phyloP scores from a whole-genome alignment of 2,329 filamentous ascomycete genomes.

The Claviceps monticola region DNA sequence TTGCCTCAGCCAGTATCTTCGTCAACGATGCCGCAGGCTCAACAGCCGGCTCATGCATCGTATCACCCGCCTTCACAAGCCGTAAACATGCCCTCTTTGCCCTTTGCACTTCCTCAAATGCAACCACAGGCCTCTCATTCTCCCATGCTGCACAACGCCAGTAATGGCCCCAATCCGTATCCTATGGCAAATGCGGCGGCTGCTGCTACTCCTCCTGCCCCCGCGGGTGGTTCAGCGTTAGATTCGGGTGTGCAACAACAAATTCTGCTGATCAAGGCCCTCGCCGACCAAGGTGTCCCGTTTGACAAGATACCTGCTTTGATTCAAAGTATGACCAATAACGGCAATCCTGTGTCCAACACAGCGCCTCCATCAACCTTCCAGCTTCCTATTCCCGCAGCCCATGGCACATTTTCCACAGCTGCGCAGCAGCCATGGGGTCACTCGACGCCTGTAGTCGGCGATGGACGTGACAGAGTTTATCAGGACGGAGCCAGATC shows the following conservation, averaged over 20 bases:
- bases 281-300: constrained; percentile 61
- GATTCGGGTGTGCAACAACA: constrained; percentile 53
- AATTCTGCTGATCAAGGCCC: constrained; percentile 58
- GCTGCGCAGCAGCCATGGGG: constrained; percentile 20
- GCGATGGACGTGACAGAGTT: constrained; percentile 41
- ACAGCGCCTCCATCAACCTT: constrained; percentile 19
- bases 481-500: constrained; percentile 49
- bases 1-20: constrained; percentile 19
- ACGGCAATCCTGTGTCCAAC: constrained; percentile 19
- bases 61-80: constrained; percentile 37
- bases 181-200: constrained; percentile 20
- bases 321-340: constrained; percentile 38
- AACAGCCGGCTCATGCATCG: constrained; percentile 16
- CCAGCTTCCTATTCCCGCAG: constrained; percentile 26
- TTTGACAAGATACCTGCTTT: constrained; percentile 59
- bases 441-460: constrained; percentile 15
- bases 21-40: constrained; percentile 14
- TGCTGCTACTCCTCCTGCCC: constrained; percentile 20
- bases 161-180: constrained; percentile 13
- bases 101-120: constrained; percentile 22
- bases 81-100: constrained; percentile 44
- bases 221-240: constrained; percentile 23
- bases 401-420: constrained; percentile 28
- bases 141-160: constrained; percentile 13
- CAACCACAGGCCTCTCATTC: constrained; percentile 21